Evolutionary conservation across 2,329 filamentous ascomycete genomes (phyloP).

Genomic region (Beauveria caledonica): DNA sequence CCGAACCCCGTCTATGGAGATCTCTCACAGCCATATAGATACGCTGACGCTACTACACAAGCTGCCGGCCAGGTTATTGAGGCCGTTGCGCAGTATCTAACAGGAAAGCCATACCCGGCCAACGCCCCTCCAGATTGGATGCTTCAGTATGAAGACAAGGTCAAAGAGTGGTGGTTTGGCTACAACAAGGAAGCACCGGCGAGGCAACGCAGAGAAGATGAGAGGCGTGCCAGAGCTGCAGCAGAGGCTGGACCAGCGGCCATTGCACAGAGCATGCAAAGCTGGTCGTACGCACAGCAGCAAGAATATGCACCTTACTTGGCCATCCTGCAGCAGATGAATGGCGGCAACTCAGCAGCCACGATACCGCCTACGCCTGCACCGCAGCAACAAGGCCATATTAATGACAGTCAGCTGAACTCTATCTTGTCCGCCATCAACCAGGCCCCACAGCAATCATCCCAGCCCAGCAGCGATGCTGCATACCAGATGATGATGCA

Average conservation of each 20-base stretch:
- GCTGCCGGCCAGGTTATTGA: conserved; percentile 36
- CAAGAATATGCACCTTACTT: conserved; percentile 35
- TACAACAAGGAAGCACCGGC: conserved; percentile 33
- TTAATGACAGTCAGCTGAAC: conserved; percentile 32
- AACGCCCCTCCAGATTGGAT: conserved; percentile 46
- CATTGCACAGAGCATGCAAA: conserved; percentile 29
- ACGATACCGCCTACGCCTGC: conserved; percentile 16
- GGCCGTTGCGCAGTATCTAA: conserved; percentile 31
- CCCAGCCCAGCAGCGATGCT: conserved; percentile 14
- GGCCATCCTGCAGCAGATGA: conserved; percentile 34
- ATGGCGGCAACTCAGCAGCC: conserved; percentile 20
- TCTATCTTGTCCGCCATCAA: conserved; percentile 36
- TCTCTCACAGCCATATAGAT: conserved; percentile 25
- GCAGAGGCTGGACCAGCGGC: conserved; percentile 23
- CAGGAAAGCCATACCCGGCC: conserved; percentile 40
- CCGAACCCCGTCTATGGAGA: conserved; percentile 30
- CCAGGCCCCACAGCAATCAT: conserved; percentile 23
- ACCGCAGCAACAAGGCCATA: conserved; percentile 20
- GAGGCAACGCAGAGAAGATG: conserved; percentile 31
- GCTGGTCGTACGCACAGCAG: conserved; percentile 34
- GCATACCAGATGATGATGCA: conserved; percentile 30
- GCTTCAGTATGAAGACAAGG: conserved; percentile 34
- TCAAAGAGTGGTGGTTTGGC: conserved; percentile 45
- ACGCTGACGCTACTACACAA: conserved; percentile 35
- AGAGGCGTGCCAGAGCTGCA: conserved; percentile 27